These are phyloP conservation scores for Kregervanrija delftensis DNA, from an alignment of 805 yeast species.

Conservation along the genomic window DNA sequence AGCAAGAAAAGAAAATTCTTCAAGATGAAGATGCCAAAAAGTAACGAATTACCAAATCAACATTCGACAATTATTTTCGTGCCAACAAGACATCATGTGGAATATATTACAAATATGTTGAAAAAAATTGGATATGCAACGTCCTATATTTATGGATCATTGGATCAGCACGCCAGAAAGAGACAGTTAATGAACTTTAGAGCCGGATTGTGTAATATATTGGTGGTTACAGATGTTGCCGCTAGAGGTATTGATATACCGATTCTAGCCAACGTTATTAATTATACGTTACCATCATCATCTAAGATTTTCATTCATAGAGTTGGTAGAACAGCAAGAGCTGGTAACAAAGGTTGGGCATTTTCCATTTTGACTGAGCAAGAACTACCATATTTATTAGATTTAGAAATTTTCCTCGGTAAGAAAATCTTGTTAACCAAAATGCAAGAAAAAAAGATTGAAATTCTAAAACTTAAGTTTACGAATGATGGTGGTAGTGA, in stretches of 20 bases:
- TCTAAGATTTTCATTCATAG: conserved; percentile 94
- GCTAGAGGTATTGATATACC: conserved; percentile 99
- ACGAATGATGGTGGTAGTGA: conserved; percentile 27
- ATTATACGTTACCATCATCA: conserved; percentile 83
- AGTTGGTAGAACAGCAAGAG: conserved; percentile 99
- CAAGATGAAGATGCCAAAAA: conserved; percentile 62
- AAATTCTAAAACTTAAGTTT: conserved; percentile 41
- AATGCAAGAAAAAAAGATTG: conserved; percentile 59
- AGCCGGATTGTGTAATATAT: conserved; percentile 71
- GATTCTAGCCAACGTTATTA: conserved; percentile 87
- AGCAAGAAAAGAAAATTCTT: conserved; percentile 33
- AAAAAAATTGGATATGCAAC: conserved; percentile 72
- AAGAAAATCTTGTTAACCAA: conserved; percentile 66
- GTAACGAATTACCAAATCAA: conserved; percentile 77
- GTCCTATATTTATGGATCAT: conserved; percentile 90
- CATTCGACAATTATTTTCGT: conserved; percentile 88
- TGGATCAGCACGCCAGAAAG: conserved; percentile 92
- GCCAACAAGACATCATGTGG: conserved; percentile 97
- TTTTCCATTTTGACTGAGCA: conserved; percentile 78
- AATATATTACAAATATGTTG: conserved; percentile 68
- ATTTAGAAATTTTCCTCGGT: conserved; percentile 85
- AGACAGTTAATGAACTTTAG: conserved; percentile 82
- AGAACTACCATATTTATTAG: conserved; percentile 86
- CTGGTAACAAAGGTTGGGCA: conserved; percentile 98
- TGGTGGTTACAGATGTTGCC: conserved; percentile 97